Percentiles rank a stretch among this genome's conserved stretches.
Evolutionary conservation across 1,284 basidiomycete genomes (phyloP).

Genomic region (Boletus sp.): DNA sequence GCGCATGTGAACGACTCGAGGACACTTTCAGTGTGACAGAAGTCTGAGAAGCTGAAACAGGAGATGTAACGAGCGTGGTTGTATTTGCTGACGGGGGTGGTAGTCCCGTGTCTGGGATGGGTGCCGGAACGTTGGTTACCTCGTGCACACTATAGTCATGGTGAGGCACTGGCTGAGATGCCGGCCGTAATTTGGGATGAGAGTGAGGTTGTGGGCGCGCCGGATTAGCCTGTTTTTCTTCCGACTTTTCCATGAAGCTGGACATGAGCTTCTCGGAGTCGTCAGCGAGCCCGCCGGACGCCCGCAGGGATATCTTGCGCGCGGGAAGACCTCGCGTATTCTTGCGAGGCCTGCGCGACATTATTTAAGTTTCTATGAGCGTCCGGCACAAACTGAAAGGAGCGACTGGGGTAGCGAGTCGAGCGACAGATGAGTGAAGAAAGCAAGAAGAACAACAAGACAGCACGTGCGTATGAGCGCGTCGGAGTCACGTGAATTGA

Average conservation of each 20-base stretch:
- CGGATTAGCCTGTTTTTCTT: constrained; percentile 4
- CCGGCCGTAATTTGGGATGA: constrained; percentile 10
- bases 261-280: constrained; percentile 27
- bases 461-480: constrained; percentile 23
- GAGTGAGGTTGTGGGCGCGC: constrained; percentile 2
- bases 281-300: constrained; percentile 8
- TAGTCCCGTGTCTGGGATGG: constrained; percentile 48
- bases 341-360: constrained; percentile 21
- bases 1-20: constrained; percentile 9
- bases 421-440: constrained; percentile 10
- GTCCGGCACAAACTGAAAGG: constrained; percentile 31
- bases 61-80: constrained; percentile 4
- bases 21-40: constrained; percentile 5
- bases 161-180: constrained; percentile 13
- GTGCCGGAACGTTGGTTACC: constrained; percentile 49
- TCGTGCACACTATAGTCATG: constrained; percentile 32
- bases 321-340: constrained; percentile 2
- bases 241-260: background rate
- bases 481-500: constrained; percentile 32
- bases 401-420: constrained; percentile 23
- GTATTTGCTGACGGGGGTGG: constrained; percentile 19
- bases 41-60: background rate
- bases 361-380: constrained; percentile 19
- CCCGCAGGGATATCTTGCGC: constrained; percentile 17
- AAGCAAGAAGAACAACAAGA: constrained; percentile 5